Conservation (phyloP, 768 basidiomycete genomes). For the Mycena rosella region DNA sequence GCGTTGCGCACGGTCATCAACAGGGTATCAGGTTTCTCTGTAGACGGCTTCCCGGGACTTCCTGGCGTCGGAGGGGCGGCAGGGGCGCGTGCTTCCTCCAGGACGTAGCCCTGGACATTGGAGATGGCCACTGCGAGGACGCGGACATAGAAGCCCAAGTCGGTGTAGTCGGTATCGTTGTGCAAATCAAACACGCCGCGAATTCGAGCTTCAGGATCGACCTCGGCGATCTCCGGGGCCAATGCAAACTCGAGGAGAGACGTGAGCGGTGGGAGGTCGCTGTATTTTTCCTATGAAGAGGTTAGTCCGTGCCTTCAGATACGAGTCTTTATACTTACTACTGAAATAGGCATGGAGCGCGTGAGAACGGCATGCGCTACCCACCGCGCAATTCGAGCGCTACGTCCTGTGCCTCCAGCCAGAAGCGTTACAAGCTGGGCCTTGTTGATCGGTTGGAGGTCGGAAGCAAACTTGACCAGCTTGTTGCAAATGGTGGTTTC, state of each 20-base stretch:
- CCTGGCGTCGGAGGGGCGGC: slow-evolving; percentile 18
- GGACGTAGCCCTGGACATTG: slow-evolving; percentile 69
- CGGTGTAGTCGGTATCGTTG: slow-evolving; percentile 71
- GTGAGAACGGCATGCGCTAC: slow-evolving; percentile 66
- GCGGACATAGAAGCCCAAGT: slow-evolving; percentile 65
- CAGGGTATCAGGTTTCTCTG: slow-evolving; percentile 33
- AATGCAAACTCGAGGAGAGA: slow-evolving; percentile 59
- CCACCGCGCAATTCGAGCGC: slow-evolving; percentile 68
- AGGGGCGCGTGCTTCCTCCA: slow-evolving; percentile 55
- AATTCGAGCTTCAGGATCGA: slow-evolving; percentile 38
- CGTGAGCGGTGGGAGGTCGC: slow-evolving; percentile 63
- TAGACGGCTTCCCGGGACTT: slow-evolving; percentile 25
- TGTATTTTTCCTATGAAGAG: slow-evolving; percentile 54
- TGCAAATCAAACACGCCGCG: slow-evolving; percentile 65
- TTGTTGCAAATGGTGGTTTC: slow-evolving; percentile 61
- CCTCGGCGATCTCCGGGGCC: slow-evolving; percentile 39
- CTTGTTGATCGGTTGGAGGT: slow-evolving; percentile 63
- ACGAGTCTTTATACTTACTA: slow-evolving; percentile 39
- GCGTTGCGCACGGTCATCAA: slow-evolving; percentile 23
- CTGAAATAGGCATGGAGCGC: slow-evolving; percentile 38
- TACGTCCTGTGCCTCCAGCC: slow-evolving; percentile 61
- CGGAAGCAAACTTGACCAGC: slow-evolving; percentile 54
- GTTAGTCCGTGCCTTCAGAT: not conserved
- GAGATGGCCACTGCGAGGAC: slow-evolving; percentile 72
- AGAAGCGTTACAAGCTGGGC: slow-evolving; percentile 64